Base-by-base conservation (phyloP, 1,139 yeast species). In the Saccharomyces hybrid region DNA sequence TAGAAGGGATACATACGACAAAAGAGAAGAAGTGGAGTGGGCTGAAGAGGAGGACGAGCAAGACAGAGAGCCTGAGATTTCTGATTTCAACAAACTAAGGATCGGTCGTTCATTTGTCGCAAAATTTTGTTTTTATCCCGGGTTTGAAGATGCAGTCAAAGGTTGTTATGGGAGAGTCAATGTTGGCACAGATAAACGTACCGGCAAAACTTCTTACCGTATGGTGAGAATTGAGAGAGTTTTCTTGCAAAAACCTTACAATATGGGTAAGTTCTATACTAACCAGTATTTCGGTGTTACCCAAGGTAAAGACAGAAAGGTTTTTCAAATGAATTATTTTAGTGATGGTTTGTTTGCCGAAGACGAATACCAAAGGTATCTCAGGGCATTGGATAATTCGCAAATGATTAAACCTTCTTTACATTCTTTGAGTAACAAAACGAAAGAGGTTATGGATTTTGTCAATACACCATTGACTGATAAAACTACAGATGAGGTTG, bases 101-200 rank as follows among this genome's bases (percentile, higher is more conserved):
- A 80, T 93, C 51, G 96, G 97, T 11, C 83, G 97, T 67, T 76
- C 87, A 7, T 79, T 84, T 61, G 79, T 90, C 54, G 79, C 84
- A 53, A 85, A 86, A 67, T 88, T 78, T 68, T 83, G 93, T 68
- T 90, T 85, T 69, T 85, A 90, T 70, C 90, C 93, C 7, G 90
- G 83, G 29, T 91, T 93, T 70, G 83, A 80, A 53, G 83, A 81
- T 25, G 78, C 80, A 0, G 79, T 88, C 13, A 75, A 80, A 42
- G 95, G 89, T 27, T 82, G 95, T 48, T 89, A 78, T 69, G 95
- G 93, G 34, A 81, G 91, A 61, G 83, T 93, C 53, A 88, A 89
- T 67, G 79, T 91, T 57, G 97, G 96, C 4, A 67, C 75, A 47
- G 87, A 86, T 64, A 78, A 78, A 53, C 78, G 82, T 51, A 81